phyloP scores from a whole-genome alignment of 768 basidiomycete species.

The Pleurotus djamor region DNA sequence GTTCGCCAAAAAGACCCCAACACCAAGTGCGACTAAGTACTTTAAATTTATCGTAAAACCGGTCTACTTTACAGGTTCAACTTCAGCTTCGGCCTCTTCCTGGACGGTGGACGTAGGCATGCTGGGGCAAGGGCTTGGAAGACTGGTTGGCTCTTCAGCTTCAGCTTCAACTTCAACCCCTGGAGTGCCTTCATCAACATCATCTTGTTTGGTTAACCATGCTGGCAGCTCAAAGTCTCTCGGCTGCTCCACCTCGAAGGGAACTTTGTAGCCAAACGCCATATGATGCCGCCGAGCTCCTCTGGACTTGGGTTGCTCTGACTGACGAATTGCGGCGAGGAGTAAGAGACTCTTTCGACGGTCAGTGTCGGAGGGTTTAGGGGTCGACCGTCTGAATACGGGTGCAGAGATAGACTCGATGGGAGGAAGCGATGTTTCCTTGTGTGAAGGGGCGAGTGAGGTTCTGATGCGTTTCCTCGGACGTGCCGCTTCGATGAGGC shows the following conservation, averaged over 20 bases:
- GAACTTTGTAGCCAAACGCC: constrained; percentile 64
- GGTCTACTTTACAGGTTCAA: not conserved
- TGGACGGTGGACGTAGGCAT: no score
- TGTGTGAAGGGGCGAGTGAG: constrained; percentile 7
- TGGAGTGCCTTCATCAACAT: constrained; percentile 9
- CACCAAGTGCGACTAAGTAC: no score
- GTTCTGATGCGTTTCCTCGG: constrained; percentile 8
- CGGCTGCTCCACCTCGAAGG: constrained; percentile 39
- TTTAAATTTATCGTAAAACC: not conserved
- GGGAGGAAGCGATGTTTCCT: constrained; percentile 22
- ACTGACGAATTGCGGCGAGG: constrained; percentile 49
- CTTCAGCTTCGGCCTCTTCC: not conserved
- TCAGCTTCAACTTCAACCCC: no score
- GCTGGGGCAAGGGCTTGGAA: no score
- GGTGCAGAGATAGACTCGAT: constrained; percentile 20
- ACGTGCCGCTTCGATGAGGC: not conserved
- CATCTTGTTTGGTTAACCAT: constrained; percentile 36
- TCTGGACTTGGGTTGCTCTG: constrained; percentile 38
- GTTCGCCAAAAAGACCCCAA: no score
- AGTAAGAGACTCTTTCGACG: constrained; percentile 26
- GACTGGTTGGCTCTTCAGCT: no score
- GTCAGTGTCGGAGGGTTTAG: not conserved
- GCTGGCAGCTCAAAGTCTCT: constrained; percentile 57
- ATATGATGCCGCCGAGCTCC: constrained; percentile 51
- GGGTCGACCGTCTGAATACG: constrained; percentile 5